phyloP scores from a whole-genome alignment of 1,284 basidiomycete genomes.

The Ceratobasidium sp. region DNA sequence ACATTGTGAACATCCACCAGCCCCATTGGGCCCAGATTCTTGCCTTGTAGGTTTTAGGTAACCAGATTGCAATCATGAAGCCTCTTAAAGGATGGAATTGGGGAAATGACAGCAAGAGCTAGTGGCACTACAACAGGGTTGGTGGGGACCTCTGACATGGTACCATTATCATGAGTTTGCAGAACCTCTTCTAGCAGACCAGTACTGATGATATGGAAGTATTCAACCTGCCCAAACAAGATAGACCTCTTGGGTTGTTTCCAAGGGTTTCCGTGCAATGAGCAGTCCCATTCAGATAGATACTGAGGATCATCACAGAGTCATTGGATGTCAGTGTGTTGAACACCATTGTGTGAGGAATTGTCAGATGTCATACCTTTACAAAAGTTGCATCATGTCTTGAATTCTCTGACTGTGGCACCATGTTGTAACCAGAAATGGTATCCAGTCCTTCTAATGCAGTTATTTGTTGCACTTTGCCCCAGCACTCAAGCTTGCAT shows the following conservation, averaged over 20 bases:
- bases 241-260: not conserved
- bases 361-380: conserved; percentile 2
- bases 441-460: not conserved
- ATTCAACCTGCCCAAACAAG: conserved; percentile 1
- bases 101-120: conserved; percentile 43
- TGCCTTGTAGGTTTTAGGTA: conserved; percentile 13
- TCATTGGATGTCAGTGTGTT: not conserved
- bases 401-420: not conserved
- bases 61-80: conserved; percentile 13
- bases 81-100: conserved; percentile 32
- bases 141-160: conserved; percentile 44
- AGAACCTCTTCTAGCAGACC: not conserved
- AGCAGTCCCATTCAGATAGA: not conserved
- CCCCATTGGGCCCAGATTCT: conserved; percentile 12
- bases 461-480: conserved; percentile 25
- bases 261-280: not conserved
- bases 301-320: conserved; percentile 12
- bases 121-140: conserved; percentile 40
- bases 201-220: not conserved
- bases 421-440: not conserved
- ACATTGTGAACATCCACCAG: conserved; percentile 44
- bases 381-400: conserved; percentile 11
- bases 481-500: conserved; percentile 5
- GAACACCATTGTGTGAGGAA: not conserved
- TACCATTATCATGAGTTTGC: no score